Evolutionary conservation across 1,284 basidiomycete genomes (phyloP).

Genomic region (Ceratobasidium sp.): DNA sequence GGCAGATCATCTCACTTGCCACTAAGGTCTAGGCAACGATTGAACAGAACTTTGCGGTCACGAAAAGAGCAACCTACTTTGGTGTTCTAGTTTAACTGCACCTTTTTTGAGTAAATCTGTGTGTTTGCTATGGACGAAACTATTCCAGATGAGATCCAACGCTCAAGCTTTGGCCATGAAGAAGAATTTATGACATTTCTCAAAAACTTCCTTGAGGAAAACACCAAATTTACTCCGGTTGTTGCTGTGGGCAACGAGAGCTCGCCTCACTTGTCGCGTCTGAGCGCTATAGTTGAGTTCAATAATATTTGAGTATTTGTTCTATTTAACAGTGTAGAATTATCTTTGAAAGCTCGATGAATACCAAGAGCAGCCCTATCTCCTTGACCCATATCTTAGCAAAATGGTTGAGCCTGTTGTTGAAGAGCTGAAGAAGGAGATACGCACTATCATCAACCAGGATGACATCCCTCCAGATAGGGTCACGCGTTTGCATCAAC

Average conservation of each 20-base stretch:
- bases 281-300: conserved; percentile 34
- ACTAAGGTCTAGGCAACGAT: no score
- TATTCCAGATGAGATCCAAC: conserved; percentile 16
- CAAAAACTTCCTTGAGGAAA: conserved; percentile 18
- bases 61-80: no score
- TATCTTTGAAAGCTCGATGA: conserved; percentile 72
- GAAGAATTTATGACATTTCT: conserved; percentile 34
- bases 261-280: conserved; percentile 20
- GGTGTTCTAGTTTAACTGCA: no score
- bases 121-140: conserved; percentile 18
- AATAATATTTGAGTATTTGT: not conserved
- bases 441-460: conserved; percentile 59
- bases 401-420: conserved; percentile 82
- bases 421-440: conserved; percentile 68
- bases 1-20: no score
- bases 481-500: conserved; percentile 60
- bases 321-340: conserved; percentile 3
- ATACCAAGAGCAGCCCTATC: conserved; percentile 94
- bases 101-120: no score
- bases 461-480: not conserved
- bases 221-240: conserved; percentile 1
- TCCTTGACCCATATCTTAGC: conserved; percentile 97
- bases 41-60: no score
- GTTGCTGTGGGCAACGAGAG: conserved; percentile 25
- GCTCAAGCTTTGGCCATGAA: conserved; percentile 33